A percentile compares a stretch with the other conserved stretches of the same genome.
Conservation (phyloP, 2,329 filamentous ascomycete genomes). For the Phaeosphaeriaceae sp. region DNA sequence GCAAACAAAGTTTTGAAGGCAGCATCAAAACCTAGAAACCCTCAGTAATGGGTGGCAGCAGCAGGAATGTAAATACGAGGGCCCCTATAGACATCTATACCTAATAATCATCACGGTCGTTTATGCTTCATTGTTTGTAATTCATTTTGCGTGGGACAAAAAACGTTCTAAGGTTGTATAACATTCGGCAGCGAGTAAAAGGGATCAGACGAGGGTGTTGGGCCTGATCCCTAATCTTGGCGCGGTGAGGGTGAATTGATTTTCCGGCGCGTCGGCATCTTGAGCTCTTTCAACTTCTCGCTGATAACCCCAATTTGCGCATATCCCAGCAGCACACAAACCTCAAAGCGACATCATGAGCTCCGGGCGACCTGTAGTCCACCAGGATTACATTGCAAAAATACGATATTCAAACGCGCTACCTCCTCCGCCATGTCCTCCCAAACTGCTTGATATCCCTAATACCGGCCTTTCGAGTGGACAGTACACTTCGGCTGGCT, state of each 20-base stretch:
- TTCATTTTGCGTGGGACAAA: neutral
- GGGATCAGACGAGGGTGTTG: neutral
- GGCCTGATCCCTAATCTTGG: slow-evolving; percentile 20
- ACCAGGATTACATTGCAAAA: slow-evolving; percentile 97
- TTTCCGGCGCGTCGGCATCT: slow-evolving; percentile 30
- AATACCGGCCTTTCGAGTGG: slow-evolving; percentile 86
- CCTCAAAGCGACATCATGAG: slow-evolving; percentile 27
- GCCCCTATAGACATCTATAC: slow-evolving; percentile 29
- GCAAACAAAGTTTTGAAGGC: slow-evolving; percentile 20
- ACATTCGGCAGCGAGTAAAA: no score
- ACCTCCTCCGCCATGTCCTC: slow-evolving; percentile 89
- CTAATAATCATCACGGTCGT: slow-evolving; percentile 40
- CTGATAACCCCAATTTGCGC: slow-evolving; percentile 19
- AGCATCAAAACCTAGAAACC: slow-evolving; percentile 18
- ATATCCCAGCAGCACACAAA: slow-evolving; percentile 8
- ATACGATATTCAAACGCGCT: slow-evolving; percentile 96
- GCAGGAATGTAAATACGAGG: slow-evolving; percentile 27
- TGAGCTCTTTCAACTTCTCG: slow-evolving; percentile 36
- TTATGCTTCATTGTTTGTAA: neutral
- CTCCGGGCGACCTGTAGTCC: slow-evolving; percentile 55
- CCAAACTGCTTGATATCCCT: slow-evolving; percentile 95
- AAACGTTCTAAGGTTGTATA: no score
- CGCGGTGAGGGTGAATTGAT: slow-evolving; percentile 22
- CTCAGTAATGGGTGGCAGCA: slow-evolving; percentile 36
- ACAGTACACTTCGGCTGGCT: slow-evolving; percentile 88